Base-by-base conservation (phyloP, 2,329 filamentous ascomycete species). In the Scleromitrula shiraiana region DNA sequence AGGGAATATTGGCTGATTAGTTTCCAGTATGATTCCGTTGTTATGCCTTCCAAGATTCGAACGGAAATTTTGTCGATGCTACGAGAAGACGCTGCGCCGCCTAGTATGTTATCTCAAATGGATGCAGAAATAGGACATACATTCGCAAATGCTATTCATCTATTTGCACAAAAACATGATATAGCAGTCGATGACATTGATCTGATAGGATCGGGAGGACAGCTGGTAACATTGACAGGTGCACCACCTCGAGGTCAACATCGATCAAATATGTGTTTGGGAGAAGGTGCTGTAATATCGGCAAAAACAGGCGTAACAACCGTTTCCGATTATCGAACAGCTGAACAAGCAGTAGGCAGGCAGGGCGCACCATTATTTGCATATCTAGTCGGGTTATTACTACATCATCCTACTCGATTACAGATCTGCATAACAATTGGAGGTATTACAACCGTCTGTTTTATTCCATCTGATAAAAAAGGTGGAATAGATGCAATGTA, bases 401-500 rank as follows among this genome's bases (percentile, higher is more conserved):
- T 64, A 2, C 60, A 62, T 39, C 61, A 63, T 41, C 60, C 61
- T 14, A 60, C 60, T 0, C 49, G 57, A 26, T 50, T 64, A 24
- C 62, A 63, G 35, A 60, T 63, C 38, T 63, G 62, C 37, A 56
- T 62, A 12, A 61, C 56, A 3, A 63, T 64, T 24, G 60, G 59
- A 6, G 61, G 58, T 1, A 62, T 62, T 23, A 59, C 59, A 9
- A 62, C 59, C 2, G 56, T 62, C 3, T 60, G 55, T 44, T 62
- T 64, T 41, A 57, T 64, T 7, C 62, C 62, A 8, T 38, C 59
- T 4, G 61, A 62, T 23, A 57, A 56, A n/a, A 52, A 59, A 33
- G 60, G 60, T 9, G 62, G 62, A 7, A 57, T 64, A 22, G 61
- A 63, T 30, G 59, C 59, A 9, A 63, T 64, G 59, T 62, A 62